phyloP scores from a whole-genome alignment of 441 rosid species.

The Gossypium laxum region DNA sequence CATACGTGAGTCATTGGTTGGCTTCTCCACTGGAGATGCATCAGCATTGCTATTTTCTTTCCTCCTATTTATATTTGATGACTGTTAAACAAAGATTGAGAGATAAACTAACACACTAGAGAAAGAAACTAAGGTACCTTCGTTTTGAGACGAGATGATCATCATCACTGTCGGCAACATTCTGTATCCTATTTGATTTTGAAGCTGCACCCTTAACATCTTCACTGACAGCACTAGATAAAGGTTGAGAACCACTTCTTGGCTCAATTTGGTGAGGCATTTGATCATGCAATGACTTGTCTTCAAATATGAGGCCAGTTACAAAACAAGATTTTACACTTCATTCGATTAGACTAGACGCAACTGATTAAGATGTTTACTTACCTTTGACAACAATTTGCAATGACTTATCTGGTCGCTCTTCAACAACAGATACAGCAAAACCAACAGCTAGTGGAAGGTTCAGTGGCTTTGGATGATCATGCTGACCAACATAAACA shows the following conservation, averaged over 20 bases:
- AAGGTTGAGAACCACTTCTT: conserved; percentile 27
- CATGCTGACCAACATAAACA: conserved; percentile 61
- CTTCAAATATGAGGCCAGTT: conserved; percentile 27
- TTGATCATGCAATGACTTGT: conserved; percentile 33
- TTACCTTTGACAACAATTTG: conserved; percentile 39
- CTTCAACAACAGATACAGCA: conserved; percentile 39
- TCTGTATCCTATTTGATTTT: conserved; percentile 38
- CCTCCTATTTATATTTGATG: conserved; percentile 39
- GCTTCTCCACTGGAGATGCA: conserved; percentile 36
- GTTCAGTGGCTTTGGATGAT: conserved; percentile 56
- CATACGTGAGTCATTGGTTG: conserved; percentile 40
- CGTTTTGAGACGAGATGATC: conserved; percentile 48
- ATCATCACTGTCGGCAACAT: conserved; percentile 34
- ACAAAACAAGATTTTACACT: conserved; percentile 3
- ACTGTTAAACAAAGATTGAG: conserved; percentile 11
- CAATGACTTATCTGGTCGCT: conserved; percentile 31
- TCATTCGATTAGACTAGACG: conserved; percentile 2
- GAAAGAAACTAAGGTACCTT: conserved; percentile 34
- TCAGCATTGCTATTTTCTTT: conserved; percentile 34
- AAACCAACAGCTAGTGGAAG: conserved; percentile 33
- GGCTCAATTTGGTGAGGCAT: conserved; percentile 26
- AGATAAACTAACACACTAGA: conserved; percentile 2
- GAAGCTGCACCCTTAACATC: conserved; percentile 33
- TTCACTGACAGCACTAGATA: conserved; percentile 27
- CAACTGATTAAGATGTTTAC: conserved; percentile 7